Evolutionary conservation across 108 stramenopile species (phyloP).

Genomic region (Cyclostephanos tholiformis): DNA sequence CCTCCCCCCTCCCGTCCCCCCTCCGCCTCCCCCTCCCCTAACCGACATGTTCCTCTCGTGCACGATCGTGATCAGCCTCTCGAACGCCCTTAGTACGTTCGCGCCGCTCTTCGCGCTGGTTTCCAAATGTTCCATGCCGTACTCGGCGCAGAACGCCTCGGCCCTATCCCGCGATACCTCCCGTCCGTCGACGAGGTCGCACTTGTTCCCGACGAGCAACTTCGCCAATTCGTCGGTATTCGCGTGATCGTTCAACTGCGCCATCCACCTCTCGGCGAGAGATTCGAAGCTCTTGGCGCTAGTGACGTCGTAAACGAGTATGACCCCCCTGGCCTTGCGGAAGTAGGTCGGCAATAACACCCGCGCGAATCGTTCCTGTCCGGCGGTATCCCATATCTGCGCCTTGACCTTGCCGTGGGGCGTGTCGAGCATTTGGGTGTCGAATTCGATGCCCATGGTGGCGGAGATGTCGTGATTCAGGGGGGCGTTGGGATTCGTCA

Average conservation of each 20-base stretch:
- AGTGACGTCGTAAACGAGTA: constrained; percentile 90
- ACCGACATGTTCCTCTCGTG: constrained; percentile 78
- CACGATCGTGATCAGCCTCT: constrained; percentile 85
- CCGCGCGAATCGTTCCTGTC: constrained; percentile 91
- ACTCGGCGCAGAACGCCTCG: constrained; percentile 76
- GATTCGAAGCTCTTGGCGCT: constrained; percentile 81
- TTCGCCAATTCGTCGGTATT: constrained; percentile 81
- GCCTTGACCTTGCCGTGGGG: constrained; percentile 91
- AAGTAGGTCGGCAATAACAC: constrained; percentile 91
- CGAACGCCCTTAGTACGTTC: constrained; percentile 82
- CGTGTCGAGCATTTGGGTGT: constrained; percentile 93
- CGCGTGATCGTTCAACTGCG: constrained; percentile 88
- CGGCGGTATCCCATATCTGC: constrained; percentile 94
- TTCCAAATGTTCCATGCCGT: constrained; percentile 88
- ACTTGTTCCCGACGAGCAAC: constrained; percentile 88
- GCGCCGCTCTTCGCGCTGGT: constrained; percentile 82
- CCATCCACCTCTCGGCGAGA: constrained; percentile 82
- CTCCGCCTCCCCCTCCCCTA: constrained; percentile 24
- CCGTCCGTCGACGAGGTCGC: constrained; percentile 73
- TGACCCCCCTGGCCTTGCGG: constrained; percentile 91
- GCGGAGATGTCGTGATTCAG: constrained; percentile 91
- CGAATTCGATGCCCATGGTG: constrained; percentile 95
- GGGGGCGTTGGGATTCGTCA: constrained; percentile 86
- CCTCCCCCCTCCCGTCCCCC: too few relatives aligned
- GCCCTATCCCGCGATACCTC: constrained; percentile 84